Evolutionary conservation across 371 early-diverging fungal species (phyloP), one percentile per base, ranked within the genome.

Genomic region (Thermomucor indicae-seudaticae): DNA sequence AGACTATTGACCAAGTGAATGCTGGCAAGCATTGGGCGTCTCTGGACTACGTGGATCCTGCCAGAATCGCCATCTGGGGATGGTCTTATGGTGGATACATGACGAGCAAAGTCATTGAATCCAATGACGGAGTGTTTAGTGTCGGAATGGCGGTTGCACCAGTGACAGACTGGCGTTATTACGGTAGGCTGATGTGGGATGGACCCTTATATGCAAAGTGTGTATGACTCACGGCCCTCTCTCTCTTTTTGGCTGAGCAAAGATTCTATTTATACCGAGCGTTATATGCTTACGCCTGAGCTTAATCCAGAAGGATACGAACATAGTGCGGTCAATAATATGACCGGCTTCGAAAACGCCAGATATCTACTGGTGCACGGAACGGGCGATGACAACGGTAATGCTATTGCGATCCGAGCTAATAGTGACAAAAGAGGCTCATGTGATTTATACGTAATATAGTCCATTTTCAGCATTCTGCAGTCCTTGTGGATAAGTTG

Each of bases 1-100:
- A 97, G 68, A 78, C 85, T 0, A 77, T 78, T 35, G 98, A 98
- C 73, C 89, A 92, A 53, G 80, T 93, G 14, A 85, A 82, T 22
- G 94, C 92, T 0, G 93, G 85, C 6, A 72, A 83, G 68, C 76
- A 81, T 53, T 83, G 92, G 74, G 70, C 81, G 20, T 57, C 57
- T 3, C 70, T 81, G 32, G 57, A 84, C 3, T 97, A 86, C 60
- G 86, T 95, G 22, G 92, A 96, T 64, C 58, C 78, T 1, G 65
- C 75, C 12, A 70, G 84, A 19, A 77, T 97, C n/a, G 96, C 89
- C 22, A 89, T 98, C 41, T 97, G 97, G 98, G 98, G 98, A 20
- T 97, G 97, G 83, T 92, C 92, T 5, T 98, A 89, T 64, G 98
- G 98, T 44, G 98, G 97, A 2, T 97, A 86, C 56, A 69, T 91